Conservation (phyloP, 768 basidiomycete species). For the Boletus rufocinnamomeus region DNA sequence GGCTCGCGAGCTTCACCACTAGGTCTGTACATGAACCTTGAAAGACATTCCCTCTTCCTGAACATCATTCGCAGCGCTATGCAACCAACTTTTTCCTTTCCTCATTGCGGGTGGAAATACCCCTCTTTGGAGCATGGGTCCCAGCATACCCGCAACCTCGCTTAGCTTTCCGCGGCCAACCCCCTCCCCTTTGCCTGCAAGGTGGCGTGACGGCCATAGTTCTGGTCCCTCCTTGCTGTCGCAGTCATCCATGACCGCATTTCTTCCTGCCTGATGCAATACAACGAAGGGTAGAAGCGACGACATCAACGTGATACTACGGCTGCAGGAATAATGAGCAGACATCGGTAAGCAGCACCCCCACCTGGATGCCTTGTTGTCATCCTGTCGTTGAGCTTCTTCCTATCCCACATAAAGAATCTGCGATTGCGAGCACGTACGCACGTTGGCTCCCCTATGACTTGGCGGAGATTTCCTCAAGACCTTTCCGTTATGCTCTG, state of each 20-base stretch:
- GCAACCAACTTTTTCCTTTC: constrained; percentile 7
- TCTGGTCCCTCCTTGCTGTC: constrained; percentile 25
- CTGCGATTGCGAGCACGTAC: constrained; percentile 22
- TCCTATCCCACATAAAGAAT: constrained; percentile 24
- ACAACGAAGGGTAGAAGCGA: constrained; percentile 26
- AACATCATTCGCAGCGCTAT: constrained; percentile 9
- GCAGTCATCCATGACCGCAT: constrained; percentile 27
- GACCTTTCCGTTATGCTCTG: constrained; percentile 24
- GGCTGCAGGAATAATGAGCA: constrained; percentile 26
- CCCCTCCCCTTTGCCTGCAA: constrained; percentile 31
- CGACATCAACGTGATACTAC: constrained; percentile 32
- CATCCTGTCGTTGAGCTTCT: constrained; percentile 16
- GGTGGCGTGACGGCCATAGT: constrained; percentile 24
- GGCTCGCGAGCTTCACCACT: constrained; percentile 1
- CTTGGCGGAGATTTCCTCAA: constrained; percentile 24
- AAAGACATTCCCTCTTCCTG: constrained; percentile 10
- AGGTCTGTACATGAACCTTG: constrained; percentile 15
- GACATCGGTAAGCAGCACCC: constrained; percentile 25
- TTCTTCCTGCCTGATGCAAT: constrained; percentile 29
- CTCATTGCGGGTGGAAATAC: constrained; percentile 18
- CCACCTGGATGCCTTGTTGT: constrained; percentile 11
- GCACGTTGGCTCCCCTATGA: constrained; percentile 25
- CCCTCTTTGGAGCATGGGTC: constrained; percentile 21
- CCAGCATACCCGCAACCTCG: constrained; percentile 26
- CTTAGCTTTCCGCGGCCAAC: constrained; percentile 28